These are phyloP conservation scores for Penicillium rolfsii DNA, from an alignment of 2,329 filamentous ascomycete species.

Conservation along the genomic window DNA sequence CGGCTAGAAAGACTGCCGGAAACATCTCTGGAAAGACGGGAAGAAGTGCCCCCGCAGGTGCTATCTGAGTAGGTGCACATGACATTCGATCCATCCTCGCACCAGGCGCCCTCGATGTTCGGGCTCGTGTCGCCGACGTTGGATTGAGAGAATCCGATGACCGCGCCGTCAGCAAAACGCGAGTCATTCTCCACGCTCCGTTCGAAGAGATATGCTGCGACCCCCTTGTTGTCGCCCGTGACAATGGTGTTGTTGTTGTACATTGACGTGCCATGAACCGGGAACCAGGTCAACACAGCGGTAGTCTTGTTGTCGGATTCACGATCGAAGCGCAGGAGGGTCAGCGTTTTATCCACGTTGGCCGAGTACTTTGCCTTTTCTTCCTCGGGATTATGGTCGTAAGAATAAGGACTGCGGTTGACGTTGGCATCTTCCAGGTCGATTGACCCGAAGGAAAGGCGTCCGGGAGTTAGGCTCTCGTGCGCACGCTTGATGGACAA, in stretches of 20 bases:
- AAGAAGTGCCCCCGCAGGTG: slow-evolving; percentile 62
- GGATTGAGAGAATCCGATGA: slow-evolving; percentile 89
- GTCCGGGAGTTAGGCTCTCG: slow-evolving; percentile 68
- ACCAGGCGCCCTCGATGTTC: slow-evolving; percentile 84
- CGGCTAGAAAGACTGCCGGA: not conserved
- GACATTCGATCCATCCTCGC: slow-evolving; percentile 76
- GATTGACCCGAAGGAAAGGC: slow-evolving; percentile 69
- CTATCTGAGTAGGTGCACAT: slow-evolving; percentile 67
- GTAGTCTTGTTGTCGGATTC: slow-evolving; percentile 74
- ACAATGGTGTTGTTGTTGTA: slow-evolving; percentile 89
- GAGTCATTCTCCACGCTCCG: slow-evolving; percentile 61
- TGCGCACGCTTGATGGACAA: slow-evolving; percentile 83
- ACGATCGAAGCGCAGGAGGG: slow-evolving; percentile 75
- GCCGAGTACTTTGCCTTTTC: slow-evolving; percentile 71
- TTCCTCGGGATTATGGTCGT: slow-evolving; percentile 77
- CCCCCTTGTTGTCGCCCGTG: slow-evolving; percentile 95
- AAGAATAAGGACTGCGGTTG: slow-evolving; percentile 86
- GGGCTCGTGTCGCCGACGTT: slow-evolving; percentile 91
- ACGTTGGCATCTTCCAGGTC: slow-evolving; percentile 77
- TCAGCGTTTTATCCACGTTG: slow-evolving; percentile 75
- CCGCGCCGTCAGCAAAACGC: slow-evolving; percentile 68
- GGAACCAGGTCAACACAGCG: slow-evolving; percentile 86
- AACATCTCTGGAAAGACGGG: not conserved
- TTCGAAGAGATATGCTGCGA: slow-evolving; percentile 84
- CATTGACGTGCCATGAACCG: slow-evolving; percentile 89